Base-by-base conservation (phyloP, 495 filamentous ascomycete genomes). In the Hapsidospora chrysogenum region DNA sequence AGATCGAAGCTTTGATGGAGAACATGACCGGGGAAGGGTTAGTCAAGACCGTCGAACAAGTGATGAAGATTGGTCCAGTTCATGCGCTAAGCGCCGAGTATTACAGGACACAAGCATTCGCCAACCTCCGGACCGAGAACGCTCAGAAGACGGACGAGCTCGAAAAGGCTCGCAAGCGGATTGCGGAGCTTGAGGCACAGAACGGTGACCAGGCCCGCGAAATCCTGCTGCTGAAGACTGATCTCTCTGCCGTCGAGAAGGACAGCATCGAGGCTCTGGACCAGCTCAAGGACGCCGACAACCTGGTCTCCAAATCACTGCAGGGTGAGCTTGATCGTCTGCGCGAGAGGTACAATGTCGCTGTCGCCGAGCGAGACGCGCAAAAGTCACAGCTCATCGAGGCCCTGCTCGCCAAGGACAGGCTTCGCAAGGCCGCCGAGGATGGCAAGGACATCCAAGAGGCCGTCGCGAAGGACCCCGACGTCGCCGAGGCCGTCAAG, bases 321-420 rank as follows among this genome's bases (percentile, higher is more conserved):
- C 51, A 60, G 41, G 56, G 49, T 17, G 66, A 72, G 41, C 56
- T 70, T n/a, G 52, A 63, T 9, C 47, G 48, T 2, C 61, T 64
- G 29, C 57, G 64, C 39, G 54, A 40, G 35, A 58, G 60, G 45
- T 45, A 58, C 39, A 50, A 50, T 18, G 36, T 48, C 29, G 44
- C 60, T 27, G 46, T 40, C 37, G 56, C 58, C 22, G 62, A 70
- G 39, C 50, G 52, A 17, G 63, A 72, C 22, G 49, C 53, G 28
- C 61, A 66, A 47, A 63, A 60, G 51, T 55, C 56, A 26, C 64
- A 70, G 45, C 57, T 70, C 17, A 49, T 69, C 44, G 54, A 55
- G 10, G 56, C 58, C 9, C 50, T 68, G n/a, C 48, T 72, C 18
- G 57, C 59, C 31, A 70, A 70, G 47, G 64, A 70, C 39, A 64